Evolutionary conservation across 768 basidiomycete genomes (phyloP).

Genomic region (Hysterangium stoloniferum): DNA sequence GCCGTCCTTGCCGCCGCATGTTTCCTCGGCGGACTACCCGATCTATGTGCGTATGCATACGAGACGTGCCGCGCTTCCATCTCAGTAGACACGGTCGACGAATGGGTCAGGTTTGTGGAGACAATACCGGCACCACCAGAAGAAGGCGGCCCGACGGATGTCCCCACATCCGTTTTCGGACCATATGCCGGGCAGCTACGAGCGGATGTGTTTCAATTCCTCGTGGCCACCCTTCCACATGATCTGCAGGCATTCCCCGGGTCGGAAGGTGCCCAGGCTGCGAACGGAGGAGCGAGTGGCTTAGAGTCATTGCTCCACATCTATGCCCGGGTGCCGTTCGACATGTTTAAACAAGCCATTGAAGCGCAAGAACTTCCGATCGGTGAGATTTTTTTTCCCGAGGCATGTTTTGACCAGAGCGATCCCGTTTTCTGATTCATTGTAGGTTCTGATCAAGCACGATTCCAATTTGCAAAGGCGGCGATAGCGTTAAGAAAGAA

Average conservation of each 20-base stretch:
- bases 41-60: conserved; percentile 74
- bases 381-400: conserved; percentile 37
- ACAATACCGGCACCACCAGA: conserved; percentile 34
- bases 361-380: conserved; percentile 76
- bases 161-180: conserved; percentile 57
- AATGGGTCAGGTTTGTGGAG: conserved; percentile 75
- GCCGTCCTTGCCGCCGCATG: conserved; percentile 80
- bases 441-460: conserved; percentile 72
- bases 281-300: conserved; percentile 28
- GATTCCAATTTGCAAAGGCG: conserved; percentile 90
- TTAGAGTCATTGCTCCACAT: conserved; percentile 67
- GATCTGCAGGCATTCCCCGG: conserved; percentile 23
- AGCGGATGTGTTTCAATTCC: conserved; percentile 73
- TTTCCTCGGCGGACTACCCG: conserved; percentile 81
- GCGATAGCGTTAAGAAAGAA: conserved; percentile 78
- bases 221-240: conserved; percentile 67
- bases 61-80: conserved; percentile 70
- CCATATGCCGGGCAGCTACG: conserved; percentile 67
- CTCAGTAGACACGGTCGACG: conserved; percentile 60
- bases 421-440: conserved; percentile 16
- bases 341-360: conserved; percentile 76
- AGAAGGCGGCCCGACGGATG: conserved; percentile 27
- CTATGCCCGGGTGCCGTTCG: conserved; percentile 78
- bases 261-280: background rate
- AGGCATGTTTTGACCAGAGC: background rate